Conservation (phyloP, 805 yeast species). For the Cyberlindnera samutprakarnensis region DNA sequence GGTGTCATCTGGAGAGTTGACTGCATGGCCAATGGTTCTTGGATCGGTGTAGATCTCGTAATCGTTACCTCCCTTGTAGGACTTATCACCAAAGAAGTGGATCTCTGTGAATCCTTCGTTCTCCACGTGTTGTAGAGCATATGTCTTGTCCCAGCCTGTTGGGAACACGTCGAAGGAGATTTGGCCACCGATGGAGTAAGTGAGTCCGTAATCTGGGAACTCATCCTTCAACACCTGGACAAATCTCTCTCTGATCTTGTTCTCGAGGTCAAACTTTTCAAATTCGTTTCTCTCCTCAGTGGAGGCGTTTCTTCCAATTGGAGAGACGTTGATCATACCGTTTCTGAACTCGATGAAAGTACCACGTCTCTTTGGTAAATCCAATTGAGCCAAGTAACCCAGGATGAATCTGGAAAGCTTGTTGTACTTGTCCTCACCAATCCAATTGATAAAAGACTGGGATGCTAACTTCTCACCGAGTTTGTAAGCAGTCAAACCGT, state of each 20-base stretch:
- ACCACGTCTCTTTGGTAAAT: slow-evolving; percentile 96
- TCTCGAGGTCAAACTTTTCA: slow-evolving; percentile 74
- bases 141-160: slow-evolving; percentile 99
- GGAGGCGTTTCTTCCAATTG: slow-evolving; percentile 97
- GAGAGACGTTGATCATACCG: slow-evolving; percentile 98
- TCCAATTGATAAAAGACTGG: slow-evolving; percentile 91
- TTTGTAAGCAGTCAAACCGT: slow-evolving; percentile 97
- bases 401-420: slow-evolving; percentile 79
- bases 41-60: slow-evolving; percentile 89
- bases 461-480: slow-evolving; percentile 81
- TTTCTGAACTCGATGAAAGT: slow-evolving; percentile 98
- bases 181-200: slow-evolving; percentile 99
- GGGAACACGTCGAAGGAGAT: slow-evolving; percentile 99
- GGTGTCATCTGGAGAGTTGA: slow-evolving; percentile 84
- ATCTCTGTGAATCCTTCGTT: slow-evolving; percentile 78
- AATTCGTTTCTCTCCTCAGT: slow-evolving; percentile 89
- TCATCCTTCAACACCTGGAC: slow-evolving; percentile 77
- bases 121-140: slow-evolving; percentile 88
- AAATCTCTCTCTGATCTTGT: slow-evolving; percentile 77
- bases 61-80: slow-evolving; percentile 97
- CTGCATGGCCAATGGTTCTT: slow-evolving; percentile 96
- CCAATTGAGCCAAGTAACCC: slow-evolving; percentile 76
- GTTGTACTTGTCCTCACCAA: slow-evolving; percentile 93
- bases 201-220: slow-evolving; percentile 78
- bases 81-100: slow-evolving; percentile 98